phyloP scores from a whole-genome alignment of 345 rosid genomes.

The rapeseed (Brassica napus) region Da-Ae NC_063440.1:25007001-25007500 shows the following conservation, averaged over 20 bases:
- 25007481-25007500: constrained; percentile 21
- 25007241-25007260: constrained; percentile 31
- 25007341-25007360: constrained; percentile 25
- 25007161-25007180: constrained; percentile 42
- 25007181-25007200: constrained; percentile 47
- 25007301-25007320: constrained; percentile 28
- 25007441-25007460: constrained; percentile 31
- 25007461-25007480: constrained; percentile 33
- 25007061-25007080: constrained; percentile 54
- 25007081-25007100: constrained; percentile 81
- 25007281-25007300: constrained; percentile 33
- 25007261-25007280: constrained; percentile 32
- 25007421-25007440: constrained; percentile 35
- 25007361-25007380: constrained; percentile 34
- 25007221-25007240: constrained; percentile 40
- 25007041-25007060: constrained; percentile 61
- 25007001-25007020: constrained; percentile 73
- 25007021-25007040: constrained; percentile 78
- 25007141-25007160: constrained; percentile 43
- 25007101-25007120: constrained; percentile 48
- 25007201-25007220: constrained; percentile 44
- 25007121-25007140: constrained; percentile 40
- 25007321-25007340: constrained; percentile 28
- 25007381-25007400: constrained; percentile 29
- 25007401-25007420: constrained; percentile 19